Evolutionary conservation across 1,284 basidiomycete species (phyloP).

Genomic region (Puccinia polysora): DNA sequence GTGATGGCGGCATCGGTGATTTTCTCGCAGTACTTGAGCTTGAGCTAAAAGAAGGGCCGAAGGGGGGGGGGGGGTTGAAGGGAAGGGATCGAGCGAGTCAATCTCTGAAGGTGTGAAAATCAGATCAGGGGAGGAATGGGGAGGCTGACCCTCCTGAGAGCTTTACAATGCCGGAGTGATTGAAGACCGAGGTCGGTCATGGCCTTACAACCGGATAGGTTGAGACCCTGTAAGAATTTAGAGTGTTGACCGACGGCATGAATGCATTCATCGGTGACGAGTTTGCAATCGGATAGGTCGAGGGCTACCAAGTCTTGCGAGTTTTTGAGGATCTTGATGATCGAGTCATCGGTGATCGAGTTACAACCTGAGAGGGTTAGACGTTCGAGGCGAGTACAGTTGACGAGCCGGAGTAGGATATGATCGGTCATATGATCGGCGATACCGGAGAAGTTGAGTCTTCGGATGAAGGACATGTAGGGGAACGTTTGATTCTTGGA

Average conservation of each 20-base stretch:
- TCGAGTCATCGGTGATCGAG: slow-evolving; percentile 64
- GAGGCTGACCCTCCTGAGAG: slow-evolving; percentile 62
- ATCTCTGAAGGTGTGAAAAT: too few relatives aligned
- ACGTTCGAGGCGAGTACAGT: slow-evolving; percentile 80
- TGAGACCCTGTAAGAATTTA: slow-evolving; percentile 81
- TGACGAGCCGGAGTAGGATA: slow-evolving; percentile 67
- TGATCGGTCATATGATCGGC: slow-evolving; percentile 70
- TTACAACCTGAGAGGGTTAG: slow-evolving; percentile 83
- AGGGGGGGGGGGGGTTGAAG: slow-evolving; percentile 12
- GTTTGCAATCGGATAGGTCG: slow-evolving; percentile 65
- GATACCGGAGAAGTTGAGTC: slow-evolving; percentile 80
- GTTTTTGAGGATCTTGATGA: slow-evolving; percentile 65
- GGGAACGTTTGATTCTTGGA: slow-evolving; percentile 66
- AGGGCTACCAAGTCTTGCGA: slow-evolving; percentile 72
- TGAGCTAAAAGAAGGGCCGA: slow-evolving; percentile 60
- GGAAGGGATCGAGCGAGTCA: neutral
- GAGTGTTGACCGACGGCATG: slow-evolving; percentile 67
- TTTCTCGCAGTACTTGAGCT: slow-evolving; percentile 70
- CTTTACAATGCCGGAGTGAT: slow-evolving; percentile 66
- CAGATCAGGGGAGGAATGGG: neutral
- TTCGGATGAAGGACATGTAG: slow-evolving; percentile 79
- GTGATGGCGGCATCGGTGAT: slow-evolving; percentile 77
- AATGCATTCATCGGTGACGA: slow-evolving; percentile 67
- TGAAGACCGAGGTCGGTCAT: slow-evolving; percentile 74
- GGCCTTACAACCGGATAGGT: slow-evolving; percentile 75